phyloP scores from a whole-genome alignment of 2,329 filamentous ascomycete genomes.

The Colletotrichum godetiae region DNA sequence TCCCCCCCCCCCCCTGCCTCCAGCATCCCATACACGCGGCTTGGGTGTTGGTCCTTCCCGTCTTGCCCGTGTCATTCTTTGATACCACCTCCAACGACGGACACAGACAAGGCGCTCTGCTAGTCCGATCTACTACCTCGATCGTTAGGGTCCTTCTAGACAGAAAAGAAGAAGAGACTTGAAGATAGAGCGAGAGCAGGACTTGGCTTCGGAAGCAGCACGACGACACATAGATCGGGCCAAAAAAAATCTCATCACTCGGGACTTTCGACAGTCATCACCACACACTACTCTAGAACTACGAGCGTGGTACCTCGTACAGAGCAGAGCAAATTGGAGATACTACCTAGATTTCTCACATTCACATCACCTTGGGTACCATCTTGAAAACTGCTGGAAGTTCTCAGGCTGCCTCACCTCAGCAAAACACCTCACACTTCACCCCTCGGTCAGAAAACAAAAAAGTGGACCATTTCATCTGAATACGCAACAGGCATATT shows the following conservation, averaged over 20 bases:
- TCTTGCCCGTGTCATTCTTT: conserved; percentile 35
- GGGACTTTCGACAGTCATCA: conserved; percentile 18
- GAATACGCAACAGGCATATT: background rate
- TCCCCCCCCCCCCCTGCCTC: conserved; percentile 38
- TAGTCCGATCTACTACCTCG: conserved; percentile 20
- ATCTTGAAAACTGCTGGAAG: conserved; percentile 8
- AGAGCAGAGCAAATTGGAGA: conserved; percentile 9
- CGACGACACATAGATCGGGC: conserved; percentile 10
- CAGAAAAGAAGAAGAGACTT: conserved; percentile 32
- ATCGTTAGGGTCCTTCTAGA: conserved; percentile 32
- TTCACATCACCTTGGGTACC: conserved; percentile 10
- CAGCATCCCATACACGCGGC: conserved; percentile 33
- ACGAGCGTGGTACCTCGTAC: conserved; percentile 29
- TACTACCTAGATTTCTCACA: background rate
- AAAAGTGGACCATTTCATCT: conserved; percentile 23
- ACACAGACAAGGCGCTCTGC: conserved; percentile 28
- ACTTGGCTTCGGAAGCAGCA: conserved; percentile 26
- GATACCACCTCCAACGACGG: conserved; percentile 25
- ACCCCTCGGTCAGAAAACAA: conserved; percentile 6
- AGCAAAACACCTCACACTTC: background rate
- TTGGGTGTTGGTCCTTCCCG: conserved; percentile 33
- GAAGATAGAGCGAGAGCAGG: conserved; percentile 15
- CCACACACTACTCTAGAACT: conserved; percentile 14
- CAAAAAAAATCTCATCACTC: background rate
- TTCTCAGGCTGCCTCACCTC: background rate